Base-by-base conservation (phyloP, 192 early-diverging fungal species). In the Linnemannia elongata region DNA sequence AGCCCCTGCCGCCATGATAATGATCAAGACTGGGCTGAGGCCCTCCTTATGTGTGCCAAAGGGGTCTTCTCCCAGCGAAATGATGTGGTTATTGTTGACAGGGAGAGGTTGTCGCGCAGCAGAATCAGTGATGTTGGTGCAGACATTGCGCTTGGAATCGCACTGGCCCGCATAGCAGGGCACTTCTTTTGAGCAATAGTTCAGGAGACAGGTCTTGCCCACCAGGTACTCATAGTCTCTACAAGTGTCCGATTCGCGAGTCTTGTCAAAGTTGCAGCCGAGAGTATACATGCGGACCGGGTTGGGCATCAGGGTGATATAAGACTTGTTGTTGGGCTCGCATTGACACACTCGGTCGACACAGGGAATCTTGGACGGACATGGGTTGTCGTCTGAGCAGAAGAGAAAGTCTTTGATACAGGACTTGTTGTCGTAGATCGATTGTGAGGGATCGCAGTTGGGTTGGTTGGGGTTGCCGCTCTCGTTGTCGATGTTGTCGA, bases 311-410 rank as follows among this genome's bases (percentile, higher is more conserved):
- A 87, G 38, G 18, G 85, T 87, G 76, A 87, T 81, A 36, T 60
- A 87, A 0, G 74, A 77, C 17, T 78, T 41, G 27, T 45, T 70
- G 68, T 81, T 81, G 70, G 85, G 80, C 33, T 71, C 72, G 57
- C 85, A 87, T 75, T 87, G 85, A 57, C 85, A 87, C 36, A 87
- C 80, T 22, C 85, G 85, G 39, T 87, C 85, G 72, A 87, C 47
- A 63, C 85, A 87, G 30, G 85, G 66, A 27, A 87, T 75, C 15
- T 71, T 47, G 39, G 79, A 81, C 15, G 85, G 85, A 33, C 85
- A 87, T 30, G 85, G 85, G 36, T 87, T 87, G 47, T 87, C 85
- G 49, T 87, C 85, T 20, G 85, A 87, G 52, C 85, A 87, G 63
- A 87, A 87, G 7, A 81, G 24, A 42, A 74, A 87, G 66, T 87